Evolutionary conservation across 1,284 basidiomycete species (phyloP).

Genomic region (Malassezia pachydermatis): DNA sequence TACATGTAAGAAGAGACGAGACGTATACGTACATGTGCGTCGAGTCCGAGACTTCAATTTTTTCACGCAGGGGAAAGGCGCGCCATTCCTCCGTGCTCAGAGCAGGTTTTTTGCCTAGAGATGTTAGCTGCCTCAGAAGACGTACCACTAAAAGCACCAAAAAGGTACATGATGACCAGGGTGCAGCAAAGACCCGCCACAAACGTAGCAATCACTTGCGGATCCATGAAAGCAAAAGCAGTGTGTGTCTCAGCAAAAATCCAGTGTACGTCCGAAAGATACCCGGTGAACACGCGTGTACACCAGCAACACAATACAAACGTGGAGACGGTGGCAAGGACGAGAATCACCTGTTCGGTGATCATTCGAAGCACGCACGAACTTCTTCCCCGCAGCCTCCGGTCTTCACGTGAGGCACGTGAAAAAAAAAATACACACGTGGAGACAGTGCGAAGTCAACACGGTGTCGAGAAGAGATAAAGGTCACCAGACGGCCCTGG

Average conservation of each 20-base stretch:
- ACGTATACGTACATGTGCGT: slow-evolving; percentile 64
- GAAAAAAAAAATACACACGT: too few species aligned
- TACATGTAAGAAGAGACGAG: slow-evolving; percentile 21
- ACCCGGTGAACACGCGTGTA: not conserved
- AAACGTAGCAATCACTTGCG: slow-evolving; percentile 35
- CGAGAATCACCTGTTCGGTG: slow-evolving; percentile 22
- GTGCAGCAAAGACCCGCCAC: slow-evolving; percentile 31
- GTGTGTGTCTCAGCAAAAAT: slow-evolving; percentile 26
- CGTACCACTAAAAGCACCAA: slow-evolving; percentile 1
- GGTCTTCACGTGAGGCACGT: not conserved
- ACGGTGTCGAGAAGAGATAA: too few species aligned
- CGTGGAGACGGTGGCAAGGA: slow-evolving; percentile 26
- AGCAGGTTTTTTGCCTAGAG: slow-evolving; percentile 53
- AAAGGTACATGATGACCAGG: slow-evolving; percentile 32
- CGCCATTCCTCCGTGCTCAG: slow-evolving; percentile 69
- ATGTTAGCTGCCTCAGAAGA: too few species aligned
- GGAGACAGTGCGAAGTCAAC: too few species aligned
- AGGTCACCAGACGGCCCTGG: too few species aligned
- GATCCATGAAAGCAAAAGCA: slow-evolving; percentile 39
- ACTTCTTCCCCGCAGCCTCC: not conserved
- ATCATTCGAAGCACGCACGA: slow-evolving; percentile 6
- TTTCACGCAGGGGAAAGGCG: slow-evolving; percentile 69
- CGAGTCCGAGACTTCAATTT: slow-evolving; percentile 81
- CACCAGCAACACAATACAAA: slow-evolving; percentile 20
- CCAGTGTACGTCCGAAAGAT: slow-evolving; percentile 20